These are phyloP conservation scores for Mycogone perniciosa DNA, from an alignment of 2,329 filamentous ascomycete species.

Conservation along the genomic window DNA sequence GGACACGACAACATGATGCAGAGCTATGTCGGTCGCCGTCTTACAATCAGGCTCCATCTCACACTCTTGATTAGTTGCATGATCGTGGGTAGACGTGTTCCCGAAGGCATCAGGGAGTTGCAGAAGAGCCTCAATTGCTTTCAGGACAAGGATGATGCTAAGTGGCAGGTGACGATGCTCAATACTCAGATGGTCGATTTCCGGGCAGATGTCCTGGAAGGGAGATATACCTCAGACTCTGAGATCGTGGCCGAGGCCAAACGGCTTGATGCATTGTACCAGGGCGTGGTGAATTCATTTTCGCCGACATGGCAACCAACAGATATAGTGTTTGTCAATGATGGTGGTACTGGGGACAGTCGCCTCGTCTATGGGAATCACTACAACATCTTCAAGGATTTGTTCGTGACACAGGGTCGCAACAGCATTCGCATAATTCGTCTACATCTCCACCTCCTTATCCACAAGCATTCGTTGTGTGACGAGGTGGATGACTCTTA, in stretches of 20 bases:
- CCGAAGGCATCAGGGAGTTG: conserved; percentile 7
- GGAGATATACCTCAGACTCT: conserved; percentile 2
- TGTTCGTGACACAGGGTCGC: conserved; percentile 18
- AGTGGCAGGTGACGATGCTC: conserved; percentile 16
- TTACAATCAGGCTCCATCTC: conserved; percentile 13
- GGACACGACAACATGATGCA: conserved; percentile 9
- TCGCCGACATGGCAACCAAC: conserved; percentile 11
- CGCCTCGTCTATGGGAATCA: conserved; percentile 11
- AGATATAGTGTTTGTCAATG: neutral
- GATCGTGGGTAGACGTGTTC: conserved; percentile 11
- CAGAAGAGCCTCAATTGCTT: conserved; percentile 8
- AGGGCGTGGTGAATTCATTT: conserved; percentile 8
- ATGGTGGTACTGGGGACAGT: neutral
- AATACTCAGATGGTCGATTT: conserved; percentile 16
- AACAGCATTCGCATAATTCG: conserved; percentile 19
- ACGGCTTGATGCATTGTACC: conserved; percentile 1
- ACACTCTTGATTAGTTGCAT: conserved; percentile 11
- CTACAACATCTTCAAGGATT: conserved; percentile 18
- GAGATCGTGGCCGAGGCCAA: neutral
- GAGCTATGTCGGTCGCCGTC: conserved; percentile 11
- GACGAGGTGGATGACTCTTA: neutral
- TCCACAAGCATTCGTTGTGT: neutral
- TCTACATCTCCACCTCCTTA: conserved; percentile 15
- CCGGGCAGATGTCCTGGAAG: conserved; percentile 12
- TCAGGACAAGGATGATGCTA: conserved; percentile 13